A percentile compares a stretch with the other conserved stretches of the same genome.
Conservation (phyloP, 371 early-diverging fungal genomes). For the Entomophthora muscae region DNA sequence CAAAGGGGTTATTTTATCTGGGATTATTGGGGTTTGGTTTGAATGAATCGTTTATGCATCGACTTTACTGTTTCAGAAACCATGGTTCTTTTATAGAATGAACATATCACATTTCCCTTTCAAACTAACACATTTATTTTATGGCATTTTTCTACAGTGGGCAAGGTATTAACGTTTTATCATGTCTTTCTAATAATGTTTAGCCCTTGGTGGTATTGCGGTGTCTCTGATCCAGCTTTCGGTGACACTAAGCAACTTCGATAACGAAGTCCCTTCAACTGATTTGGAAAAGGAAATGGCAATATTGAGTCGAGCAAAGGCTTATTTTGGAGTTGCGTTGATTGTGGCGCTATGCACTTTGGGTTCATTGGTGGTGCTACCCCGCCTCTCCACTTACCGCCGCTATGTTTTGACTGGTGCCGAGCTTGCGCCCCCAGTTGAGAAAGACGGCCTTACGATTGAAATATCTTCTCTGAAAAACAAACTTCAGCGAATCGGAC, state of each 20-base stretch:
- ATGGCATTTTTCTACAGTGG: conserved; percentile 19
- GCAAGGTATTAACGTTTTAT: conserved; percentile 19
- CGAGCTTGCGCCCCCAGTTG: neutral
- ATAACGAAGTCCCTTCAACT: neutral
- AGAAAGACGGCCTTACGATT: neutral
- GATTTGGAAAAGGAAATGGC: conserved; percentile 16
- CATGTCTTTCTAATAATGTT: neutral
- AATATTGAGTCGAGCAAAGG: neutral
- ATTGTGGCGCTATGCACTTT: neutral
- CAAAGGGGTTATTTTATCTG: too few relatives aligned
- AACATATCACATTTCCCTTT: too few relatives aligned
- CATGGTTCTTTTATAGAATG: too few relatives aligned
- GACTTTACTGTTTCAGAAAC: too few relatives aligned
- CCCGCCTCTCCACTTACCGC: neutral
- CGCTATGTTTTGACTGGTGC: neutral
- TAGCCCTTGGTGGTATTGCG: conserved; percentile 30
- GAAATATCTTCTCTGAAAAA: neutral
- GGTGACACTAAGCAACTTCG: conserved; percentile 14
- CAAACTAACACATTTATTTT: too few relatives aligned
- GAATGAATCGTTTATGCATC: too few relatives aligned
- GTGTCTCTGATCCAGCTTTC: conserved; percentile 32
- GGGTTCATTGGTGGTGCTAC: neutral
- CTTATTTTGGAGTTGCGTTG: conserved; percentile 2
- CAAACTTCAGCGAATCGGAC: neutral
- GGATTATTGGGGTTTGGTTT: too few relatives aligned